Evolutionary conservation across 1,139 yeast genomes (phyloP).

Genomic region (Geotrichum macrosporum): DNA sequence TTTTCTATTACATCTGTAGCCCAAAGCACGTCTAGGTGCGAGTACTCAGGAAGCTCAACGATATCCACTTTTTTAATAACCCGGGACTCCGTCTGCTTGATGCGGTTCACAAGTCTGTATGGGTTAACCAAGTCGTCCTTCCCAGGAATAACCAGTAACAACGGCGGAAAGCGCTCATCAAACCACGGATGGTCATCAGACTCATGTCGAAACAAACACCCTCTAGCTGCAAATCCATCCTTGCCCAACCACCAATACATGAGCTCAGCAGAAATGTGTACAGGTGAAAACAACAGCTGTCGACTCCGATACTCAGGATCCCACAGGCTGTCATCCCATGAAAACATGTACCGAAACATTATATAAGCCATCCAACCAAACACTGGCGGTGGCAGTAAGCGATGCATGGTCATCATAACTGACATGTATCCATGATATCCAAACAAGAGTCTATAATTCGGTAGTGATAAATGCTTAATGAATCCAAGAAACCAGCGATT

Average conservation of each 20-base stretch:
- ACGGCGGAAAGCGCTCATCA: constrained; percentile 46
- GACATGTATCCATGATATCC: constrained; percentile 44
- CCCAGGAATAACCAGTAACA: constrained; percentile 59
- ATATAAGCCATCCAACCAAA: constrained; percentile 65
- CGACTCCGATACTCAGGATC: constrained; percentile 59
- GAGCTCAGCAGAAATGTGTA: constrained; percentile 67
- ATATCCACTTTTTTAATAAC: constrained; percentile 25
- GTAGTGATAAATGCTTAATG: constrained; percentile 28
- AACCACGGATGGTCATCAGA: constrained; percentile 52
- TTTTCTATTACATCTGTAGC: constrained; percentile 63
- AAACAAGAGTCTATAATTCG: constrained; percentile 43
- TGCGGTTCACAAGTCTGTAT: constrained; percentile 48
- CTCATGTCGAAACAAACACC: constrained; percentile 49
- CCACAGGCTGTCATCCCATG: constrained; percentile 83
- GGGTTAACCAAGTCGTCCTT: constrained; percentile 68
- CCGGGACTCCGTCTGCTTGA: constrained; percentile 35
- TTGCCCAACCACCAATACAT: constrained; percentile 87
- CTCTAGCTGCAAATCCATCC: constrained; percentile 49
- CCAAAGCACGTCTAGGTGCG: constrained; percentile 91
- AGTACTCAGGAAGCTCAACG: constrained; percentile 47
- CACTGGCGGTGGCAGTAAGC: constrained; percentile 44
- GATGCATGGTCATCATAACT: constrained; percentile 31
- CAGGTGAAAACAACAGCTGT: constrained; percentile 83
- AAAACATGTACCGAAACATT: constrained; percentile 79
- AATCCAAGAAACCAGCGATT: constrained; percentile 49